Base-by-base conservation (phyloP, 148 eudicot species). In the Linanthus parryae region DNA sequence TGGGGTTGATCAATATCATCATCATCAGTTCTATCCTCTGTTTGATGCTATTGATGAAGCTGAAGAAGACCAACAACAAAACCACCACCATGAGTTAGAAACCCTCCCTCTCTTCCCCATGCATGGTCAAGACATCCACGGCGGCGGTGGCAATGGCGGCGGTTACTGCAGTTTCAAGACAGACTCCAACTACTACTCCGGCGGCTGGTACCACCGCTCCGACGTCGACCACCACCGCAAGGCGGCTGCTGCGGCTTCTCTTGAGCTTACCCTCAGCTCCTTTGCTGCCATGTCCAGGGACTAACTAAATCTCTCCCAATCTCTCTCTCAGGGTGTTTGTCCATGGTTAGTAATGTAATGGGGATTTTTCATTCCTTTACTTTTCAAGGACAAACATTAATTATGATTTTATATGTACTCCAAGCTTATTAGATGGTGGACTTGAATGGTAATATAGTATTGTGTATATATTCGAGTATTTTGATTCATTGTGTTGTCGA, bases 51-150 rank as follows among this genome's bases (percentile, higher is more conserved):
- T n/a, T n/a, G n/a, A n/a, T n/a, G n/a, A n/a, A n/a, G n/a, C n/a
- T n/a, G 27, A 63, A 8, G 62, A 63, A 37, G 57, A 59, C 1
- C 46, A 62, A 17, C 50, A 56, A 7, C 54, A 64, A n/a, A 63
- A 15, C 23, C 25, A 19, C 41, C 48, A 8, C 70, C 70, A n/a
- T 0, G 83, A 73, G 45, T 70, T 77, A 4, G 91, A 82, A 61
- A 94, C 99, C 10, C 95, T 94, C 11, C 86, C 96, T 23, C 88
- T 94, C 40, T 94, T 94, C 64, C 99, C 99, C 3, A 78, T 84
- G 75, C 90, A 76, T 39, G 86, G 67, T 18, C 83, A 78, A 3
- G 69, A 78, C 44, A 29, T 61, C 21, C 36, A 54, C 29, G 63
- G 68, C 56, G 62, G 63, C 59, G 12, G 70, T 19, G 63, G 49